Conservation (phyloP, 2,329 filamentous ascomycete species). For the Ceratocystiopsis sp. region DNA sequence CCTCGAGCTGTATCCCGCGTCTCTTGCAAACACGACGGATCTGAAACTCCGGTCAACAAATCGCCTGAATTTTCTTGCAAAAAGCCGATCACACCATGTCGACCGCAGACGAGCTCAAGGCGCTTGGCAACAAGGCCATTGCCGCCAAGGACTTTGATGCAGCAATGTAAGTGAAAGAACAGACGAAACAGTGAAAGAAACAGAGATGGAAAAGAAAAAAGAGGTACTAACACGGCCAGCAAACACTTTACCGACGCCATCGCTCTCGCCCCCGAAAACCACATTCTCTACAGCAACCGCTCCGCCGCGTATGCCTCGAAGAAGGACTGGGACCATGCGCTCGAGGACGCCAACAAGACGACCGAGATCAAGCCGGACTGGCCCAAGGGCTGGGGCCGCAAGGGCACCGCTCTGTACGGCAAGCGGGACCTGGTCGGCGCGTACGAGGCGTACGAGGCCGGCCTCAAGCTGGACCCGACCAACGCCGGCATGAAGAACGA, state of each 20-base stretch:
- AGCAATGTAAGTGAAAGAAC: slow-evolving; percentile 66
- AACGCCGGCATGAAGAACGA: slow-evolving; percentile 91
- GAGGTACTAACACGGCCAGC: slow-evolving; percentile 27
- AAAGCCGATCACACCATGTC: slow-evolving; percentile 23
- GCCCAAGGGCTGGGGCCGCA: slow-evolving; percentile 91
- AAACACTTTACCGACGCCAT: slow-evolving; percentile 93
- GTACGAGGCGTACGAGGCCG: slow-evolving; percentile 80
- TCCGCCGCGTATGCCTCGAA: slow-evolving; percentile 80
- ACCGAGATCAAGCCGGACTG: slow-evolving; percentile 93
- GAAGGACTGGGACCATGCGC: slow-evolving; percentile 68
- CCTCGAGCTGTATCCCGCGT: background rate
- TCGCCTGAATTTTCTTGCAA: background rate
- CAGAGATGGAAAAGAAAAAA: too few species aligned
- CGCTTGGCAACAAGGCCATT: slow-evolving; percentile 97
- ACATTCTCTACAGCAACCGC: slow-evolving; percentile 95
- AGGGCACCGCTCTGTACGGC: slow-evolving; percentile 81
- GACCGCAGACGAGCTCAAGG: slow-evolving; percentile 69
- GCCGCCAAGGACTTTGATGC: slow-evolving; percentile 92
- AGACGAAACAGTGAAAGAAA: background rate
- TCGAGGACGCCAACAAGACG: slow-evolving; percentile 84
- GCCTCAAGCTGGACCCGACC: slow-evolving; percentile 78
- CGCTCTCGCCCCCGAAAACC: slow-evolving; percentile 70
- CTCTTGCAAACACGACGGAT: background rate
- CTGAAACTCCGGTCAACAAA: background rate
- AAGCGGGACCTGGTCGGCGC: slow-evolving; percentile 71